A percentile compares a stretch with the other conserved stretches of the same genome.
phyloP scores from a whole-genome alignment of 148 eudicot species.

The Hydrangea macrophylla region DNA sequence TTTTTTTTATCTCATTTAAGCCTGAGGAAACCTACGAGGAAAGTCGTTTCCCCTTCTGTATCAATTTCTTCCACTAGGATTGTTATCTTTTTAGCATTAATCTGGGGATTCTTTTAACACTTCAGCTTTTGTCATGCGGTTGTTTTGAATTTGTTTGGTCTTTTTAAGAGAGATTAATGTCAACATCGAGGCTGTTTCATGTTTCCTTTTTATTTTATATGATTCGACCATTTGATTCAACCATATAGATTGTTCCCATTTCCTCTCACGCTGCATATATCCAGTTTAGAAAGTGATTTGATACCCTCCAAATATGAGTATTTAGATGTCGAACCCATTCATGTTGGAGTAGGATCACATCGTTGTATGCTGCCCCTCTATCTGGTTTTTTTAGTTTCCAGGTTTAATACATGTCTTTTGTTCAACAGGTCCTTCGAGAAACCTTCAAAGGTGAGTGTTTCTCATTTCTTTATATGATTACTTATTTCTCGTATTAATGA shows the following conservation, averaged over 20 bases:
- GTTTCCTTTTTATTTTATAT: no score
- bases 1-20: no score
- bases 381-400: background rate
- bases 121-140: no score
- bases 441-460: conserved; percentile 62
- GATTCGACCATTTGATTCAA: no score
- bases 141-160: no score
- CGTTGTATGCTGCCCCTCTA: background rate
- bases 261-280: background rate
- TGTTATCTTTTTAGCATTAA: no score
- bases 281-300: background rate
- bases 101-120: no score
- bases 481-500: background rate
- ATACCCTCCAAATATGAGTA: background rate
- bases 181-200: no score
- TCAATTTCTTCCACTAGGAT: no score
- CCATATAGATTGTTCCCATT: background rate
- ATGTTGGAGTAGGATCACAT: conserved; percentile 1
- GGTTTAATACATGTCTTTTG: conserved; percentile 17
- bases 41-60: no score
- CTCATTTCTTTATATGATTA: conserved; percentile 4
- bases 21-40: no score
- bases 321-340: background rate
- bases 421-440: conserved; percentile 72
- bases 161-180: no score